Conservation (phyloP, 371 early-diverging fungal species). For the Parasitella parasitica region DNA sequence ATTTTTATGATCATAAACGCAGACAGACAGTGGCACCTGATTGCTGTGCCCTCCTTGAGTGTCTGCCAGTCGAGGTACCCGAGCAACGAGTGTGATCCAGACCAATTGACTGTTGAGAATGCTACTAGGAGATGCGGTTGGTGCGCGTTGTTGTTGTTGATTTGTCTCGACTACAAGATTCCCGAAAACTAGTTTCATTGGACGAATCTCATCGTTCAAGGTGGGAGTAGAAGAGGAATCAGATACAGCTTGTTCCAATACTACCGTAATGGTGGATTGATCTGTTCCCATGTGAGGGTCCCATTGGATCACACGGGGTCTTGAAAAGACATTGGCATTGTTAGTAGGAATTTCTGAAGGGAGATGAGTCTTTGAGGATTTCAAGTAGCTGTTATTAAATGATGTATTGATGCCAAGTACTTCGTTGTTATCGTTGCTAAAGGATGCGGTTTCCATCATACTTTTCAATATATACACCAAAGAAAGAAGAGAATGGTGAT, state of each 20-base stretch:
- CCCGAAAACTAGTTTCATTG: constrained; percentile 20
- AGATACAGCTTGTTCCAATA: constrained; percentile 10
- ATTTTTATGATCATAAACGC: constrained; percentile 10
- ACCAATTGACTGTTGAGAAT: not conserved
- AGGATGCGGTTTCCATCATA: not conserved
- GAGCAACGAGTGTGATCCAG: constrained; percentile 19
- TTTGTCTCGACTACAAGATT: constrained; percentile 18
- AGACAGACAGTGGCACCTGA: constrained; percentile 19
- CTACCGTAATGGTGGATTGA: constrained; percentile 14
- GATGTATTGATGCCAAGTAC: not conserved
- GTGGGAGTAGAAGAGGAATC: not conserved
- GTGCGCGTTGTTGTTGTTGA: constrained; percentile 18
- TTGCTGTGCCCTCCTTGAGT: not conserved
- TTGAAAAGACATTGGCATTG: not conserved
- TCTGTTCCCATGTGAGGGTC: constrained; percentile 24
- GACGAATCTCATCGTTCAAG: not conserved
- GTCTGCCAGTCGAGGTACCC: constrained; percentile 12
- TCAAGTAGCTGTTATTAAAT: constrained; percentile 2
- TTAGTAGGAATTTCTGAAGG: not conserved
- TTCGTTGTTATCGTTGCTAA: not conserved
- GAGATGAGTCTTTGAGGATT: constrained; percentile 1
- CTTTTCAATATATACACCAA: not conserved
- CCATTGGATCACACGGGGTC: constrained; percentile 22
- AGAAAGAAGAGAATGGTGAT: not conserved
- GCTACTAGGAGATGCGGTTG: constrained; percentile 5